Evolutionary conservation across 257 asterid genomes (phyloP).

Genomic region (Salvia splendens): DNA sequence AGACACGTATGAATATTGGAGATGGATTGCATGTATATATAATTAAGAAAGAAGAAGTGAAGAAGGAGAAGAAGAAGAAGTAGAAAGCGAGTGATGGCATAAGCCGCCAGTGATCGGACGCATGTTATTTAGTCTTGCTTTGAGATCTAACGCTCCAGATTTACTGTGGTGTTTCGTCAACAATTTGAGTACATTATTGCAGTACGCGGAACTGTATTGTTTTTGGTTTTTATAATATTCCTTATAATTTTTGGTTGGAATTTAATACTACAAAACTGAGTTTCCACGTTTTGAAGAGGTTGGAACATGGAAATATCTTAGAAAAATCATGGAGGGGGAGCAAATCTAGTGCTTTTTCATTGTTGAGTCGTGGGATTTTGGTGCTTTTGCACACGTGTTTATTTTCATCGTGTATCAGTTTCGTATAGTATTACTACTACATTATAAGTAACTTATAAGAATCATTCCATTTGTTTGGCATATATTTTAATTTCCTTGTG

Average conservation of each 20-base stretch:
- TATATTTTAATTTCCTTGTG: too few relatives aligned
- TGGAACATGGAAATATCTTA: slow-evolving; percentile 10
- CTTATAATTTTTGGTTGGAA: background rate
- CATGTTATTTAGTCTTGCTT: slow-evolving; percentile 31
- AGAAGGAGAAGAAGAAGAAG: too few relatives aligned
- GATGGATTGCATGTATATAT: slow-evolving; percentile 5
- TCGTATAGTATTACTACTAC: background rate
- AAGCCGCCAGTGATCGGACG: slow-evolving; percentile 45
- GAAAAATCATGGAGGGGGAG: slow-evolving; percentile 1
- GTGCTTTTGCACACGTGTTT: background rate
- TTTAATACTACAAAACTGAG: slow-evolving; percentile 9
- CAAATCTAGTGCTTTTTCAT: background rate
- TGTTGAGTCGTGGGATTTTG: background rate
- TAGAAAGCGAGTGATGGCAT: slow-evolving; percentile 41
- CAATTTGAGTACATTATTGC: slow-evolving; percentile 14
- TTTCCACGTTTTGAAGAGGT: slow-evolving; percentile 35
- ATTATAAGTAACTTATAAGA: too few relatives aligned
- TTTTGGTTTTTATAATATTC: background rate
- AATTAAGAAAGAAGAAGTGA: slow-evolving; percentile 1
- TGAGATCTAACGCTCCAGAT: background rate
- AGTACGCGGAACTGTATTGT: background rate
- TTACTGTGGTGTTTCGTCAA: slow-evolving; percentile 13
- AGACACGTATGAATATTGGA: background rate
- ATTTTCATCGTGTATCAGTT: background rate
- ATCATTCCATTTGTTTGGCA: too few relatives aligned